A percentile compares a stretch with the other conserved stretches of the same genome.
Conservation (phyloP, 306 rosid species). For the Quercus gilva region DNA sequence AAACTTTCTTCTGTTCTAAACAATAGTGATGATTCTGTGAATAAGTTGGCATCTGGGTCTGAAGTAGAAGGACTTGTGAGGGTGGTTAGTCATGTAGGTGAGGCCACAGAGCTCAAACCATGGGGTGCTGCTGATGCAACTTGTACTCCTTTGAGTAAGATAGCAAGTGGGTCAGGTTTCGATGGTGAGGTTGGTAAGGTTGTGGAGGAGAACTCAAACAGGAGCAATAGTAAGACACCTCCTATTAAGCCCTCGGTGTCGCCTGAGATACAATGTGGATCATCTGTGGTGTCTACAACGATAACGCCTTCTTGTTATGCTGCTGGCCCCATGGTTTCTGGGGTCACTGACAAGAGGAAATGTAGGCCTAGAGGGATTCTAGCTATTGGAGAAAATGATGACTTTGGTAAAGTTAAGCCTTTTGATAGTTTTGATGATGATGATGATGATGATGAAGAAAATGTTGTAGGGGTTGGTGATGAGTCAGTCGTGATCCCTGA, state of each 20-base stretch:
- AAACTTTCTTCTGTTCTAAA: conserved; percentile 34
- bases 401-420: conserved; percentile 33
- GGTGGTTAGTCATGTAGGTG: conserved; percentile 24
- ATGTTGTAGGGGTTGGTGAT: conserved; percentile 4
- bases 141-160: conserved; percentile 50
- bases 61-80: conserved; percentile 28
- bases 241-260: conserved; percentile 73
- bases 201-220: conserved; percentile 32
- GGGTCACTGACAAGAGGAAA: conserved; percentile 78
- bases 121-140: conserved; percentile 22
- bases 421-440: conserved; percentile 39
- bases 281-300: conserved; percentile 42
- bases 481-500: conserved; percentile 47
- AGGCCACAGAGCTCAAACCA: conserved; percentile 26
- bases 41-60: conserved; percentile 28
- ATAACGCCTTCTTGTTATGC: conserved; percentile 70
- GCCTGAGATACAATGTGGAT: conserved; percentile 71
- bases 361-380: conserved; percentile 87
- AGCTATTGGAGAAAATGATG: conserved; percentile 46
- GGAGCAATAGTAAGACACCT: conserved; percentile 52
- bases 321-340: conserved; percentile 78
- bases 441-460: conserved; percentile 19
- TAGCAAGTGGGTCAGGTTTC: conserved; percentile 21
- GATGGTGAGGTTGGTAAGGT: conserved; percentile 25
- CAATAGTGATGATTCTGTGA: conserved; percentile 13